Evolutionary conservation across 306 rosid genomes (phyloP), one percentile per base, ranked within the genome.

Genomic region (Rubus parviflorus): DNA sequence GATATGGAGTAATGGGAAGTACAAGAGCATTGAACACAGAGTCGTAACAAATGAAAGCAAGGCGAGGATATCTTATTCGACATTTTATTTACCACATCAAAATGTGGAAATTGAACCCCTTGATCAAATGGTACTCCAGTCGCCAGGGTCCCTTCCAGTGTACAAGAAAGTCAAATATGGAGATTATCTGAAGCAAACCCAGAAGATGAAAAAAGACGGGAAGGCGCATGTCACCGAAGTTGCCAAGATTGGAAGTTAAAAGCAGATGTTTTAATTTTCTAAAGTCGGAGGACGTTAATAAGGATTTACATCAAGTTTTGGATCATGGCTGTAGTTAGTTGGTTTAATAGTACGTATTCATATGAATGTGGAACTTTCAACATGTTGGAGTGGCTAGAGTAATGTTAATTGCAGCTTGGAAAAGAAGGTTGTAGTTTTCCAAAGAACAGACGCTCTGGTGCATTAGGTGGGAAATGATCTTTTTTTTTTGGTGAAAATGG

Each of bases 1-100:
- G 92, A 85, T 81, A 65, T 88, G 82, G 89, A 88, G 86, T 42
- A 88, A 86, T 70, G 87, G 85, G 2, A 84, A 68, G 65, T 80
- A 88, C 83, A 86, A 72, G 76, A 88, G 87, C 78, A 30, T 77
- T 48, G 88, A 86, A 35, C 89, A 85, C 38, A 87, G 80, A 79
- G 86, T 74, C 19, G 70, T 85, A 41, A 70, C 84, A 58, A 87
- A 83, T 53, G 17, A 57, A 62, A 76, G 41, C 62, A 80, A 69
- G 67, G 72, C 13, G 37, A 82, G 83, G 78, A 77, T 51, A 22
- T 84, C 88, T 4, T 25, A 72, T 13, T 81, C 76, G 9, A 43
- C 65, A 6, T 78, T 86, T 76, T 17, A 77, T 4, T 0, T 4
- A 41, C 90, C 87, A 52, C 37, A 19, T 4, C 68, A 35, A 40